Evolutionary conservation across 2,329 filamentous ascomycete species (phyloP).

Genomic region (Monilinia fructicola): DNA sequence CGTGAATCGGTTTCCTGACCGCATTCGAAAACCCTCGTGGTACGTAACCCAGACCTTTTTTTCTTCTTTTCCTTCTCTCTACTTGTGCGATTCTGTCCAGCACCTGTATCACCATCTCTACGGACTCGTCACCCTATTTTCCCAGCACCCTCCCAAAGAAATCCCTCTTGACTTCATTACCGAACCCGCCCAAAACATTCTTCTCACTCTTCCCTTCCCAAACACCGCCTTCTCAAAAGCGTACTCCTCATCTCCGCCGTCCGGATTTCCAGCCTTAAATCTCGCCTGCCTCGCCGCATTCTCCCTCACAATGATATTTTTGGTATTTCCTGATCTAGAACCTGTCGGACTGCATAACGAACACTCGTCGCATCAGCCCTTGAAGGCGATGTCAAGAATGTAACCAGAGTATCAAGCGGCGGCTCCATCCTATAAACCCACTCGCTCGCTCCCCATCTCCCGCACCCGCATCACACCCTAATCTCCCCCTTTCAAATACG

Average conservation of each 20-base stretch:
- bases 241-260: constrained; percentile 31
- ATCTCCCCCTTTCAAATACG: constrained; percentile 73
- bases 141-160: constrained; percentile 79
- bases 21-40: constrained; percentile 92
- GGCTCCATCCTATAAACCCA: constrained; percentile 97
- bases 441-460: constrained; percentile 57
- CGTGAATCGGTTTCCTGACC: constrained; percentile 81
- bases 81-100: constrained; percentile 61
- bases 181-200: not conserved
- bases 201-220: constrained; percentile 9
- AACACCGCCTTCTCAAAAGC: not conserved
- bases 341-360: constrained; percentile 89
- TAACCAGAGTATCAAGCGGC: constrained; percentile 74
- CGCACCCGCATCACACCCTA: constrained; percentile 43
- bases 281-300: constrained; percentile 65
- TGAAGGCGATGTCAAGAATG: constrained; percentile 66
- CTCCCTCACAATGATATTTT: constrained; percentile 66
- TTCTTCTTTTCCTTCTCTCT: constrained; percentile 44
- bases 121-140: constrained; percentile 45
- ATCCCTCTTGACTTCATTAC: constrained; percentile 62
- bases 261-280: constrained; percentile 53
- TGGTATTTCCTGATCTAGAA: constrained; percentile 85
- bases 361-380: constrained; percentile 65
- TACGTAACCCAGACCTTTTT: constrained; percentile 81
- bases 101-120: constrained; percentile 46